Conservation (phyloP, 805 yeast species). For the Lipomyces orientalis region DNA sequence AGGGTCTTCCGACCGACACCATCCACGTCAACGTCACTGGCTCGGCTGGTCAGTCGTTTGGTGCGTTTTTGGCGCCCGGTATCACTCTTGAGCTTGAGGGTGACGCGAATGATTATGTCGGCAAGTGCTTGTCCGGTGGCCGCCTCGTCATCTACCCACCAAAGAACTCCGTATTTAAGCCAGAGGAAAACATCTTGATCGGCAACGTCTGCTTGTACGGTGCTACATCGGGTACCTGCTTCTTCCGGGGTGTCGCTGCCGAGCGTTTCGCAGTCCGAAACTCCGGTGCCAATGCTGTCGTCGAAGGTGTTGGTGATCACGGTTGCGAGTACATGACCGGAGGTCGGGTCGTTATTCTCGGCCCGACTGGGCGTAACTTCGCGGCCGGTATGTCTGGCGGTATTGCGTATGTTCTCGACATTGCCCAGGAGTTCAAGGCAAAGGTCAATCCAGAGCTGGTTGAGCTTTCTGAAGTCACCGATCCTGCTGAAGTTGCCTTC, state of each 20-base stretch:
- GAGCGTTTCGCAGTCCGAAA: slow-evolving; percentile 98
- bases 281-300: slow-evolving; percentile 97
- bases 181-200: slow-evolving; percentile 93
- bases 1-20: slow-evolving; percentile 93
- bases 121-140: slow-evolving; percentile 97
- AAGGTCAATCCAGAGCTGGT: slow-evolving; percentile 81
- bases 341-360: slow-evolving; percentile 93
- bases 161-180: slow-evolving; percentile 77
- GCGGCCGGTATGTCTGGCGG: slow-evolving; percentile 99
- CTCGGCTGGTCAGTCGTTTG: slow-evolving; percentile 97
- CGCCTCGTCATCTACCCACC: slow-evolving; percentile 92
- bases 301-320: slow-evolving; percentile 97
- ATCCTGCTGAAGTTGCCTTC: slow-evolving; percentile 92
- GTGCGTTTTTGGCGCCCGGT: slow-evolving; percentile 97
- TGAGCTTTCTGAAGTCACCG: slow-evolving; percentile 75
- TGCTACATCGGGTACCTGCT: slow-evolving; percentile 94
- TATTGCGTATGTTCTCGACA: slow-evolving; percentile 93
- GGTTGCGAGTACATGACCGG: slow-evolving; percentile 99
- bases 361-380: slow-evolving; percentile 88
- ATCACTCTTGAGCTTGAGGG: slow-evolving; percentile 94
- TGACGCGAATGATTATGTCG: slow-evolving; percentile 97
- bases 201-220: slow-evolving; percentile 99
- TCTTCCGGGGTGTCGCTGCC: slow-evolving; percentile 96
- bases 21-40: slow-evolving; percentile 91
- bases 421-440: slow-evolving; percentile 83